Evolutionary conservation across 352 stramenopile genomes (phyloP).

Genomic region (Bremia lactucae): DNA sequence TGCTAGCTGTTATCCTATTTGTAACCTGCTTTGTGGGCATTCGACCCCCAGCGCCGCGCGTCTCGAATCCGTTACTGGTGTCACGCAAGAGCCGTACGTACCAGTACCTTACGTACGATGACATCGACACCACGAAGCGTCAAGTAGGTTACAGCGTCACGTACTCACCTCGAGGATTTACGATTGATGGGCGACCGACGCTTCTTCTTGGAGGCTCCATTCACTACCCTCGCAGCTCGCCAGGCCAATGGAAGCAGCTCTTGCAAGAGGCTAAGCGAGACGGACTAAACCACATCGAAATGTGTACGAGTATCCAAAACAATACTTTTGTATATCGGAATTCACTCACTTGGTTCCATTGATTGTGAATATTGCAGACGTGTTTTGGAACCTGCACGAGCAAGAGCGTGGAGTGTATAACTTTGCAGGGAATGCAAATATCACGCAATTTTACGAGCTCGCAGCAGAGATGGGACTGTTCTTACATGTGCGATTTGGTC

Average conservation of each 20-base stretch:
- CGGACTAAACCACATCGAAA: slow-evolving; percentile 60
- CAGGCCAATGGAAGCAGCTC: slow-evolving; percentile 41
- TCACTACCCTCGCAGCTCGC: slow-evolving; percentile 45
- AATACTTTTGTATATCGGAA: no score
- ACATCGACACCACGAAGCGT: slow-evolving; percentile 30
- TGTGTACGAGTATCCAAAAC: slow-evolving; percentile 33
- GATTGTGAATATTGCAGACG: slow-evolving; percentile 23
- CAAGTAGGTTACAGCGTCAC: slow-evolving; percentile 37
- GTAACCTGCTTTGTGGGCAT: slow-evolving; percentile 42
- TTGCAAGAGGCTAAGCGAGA: slow-evolving; percentile 56
- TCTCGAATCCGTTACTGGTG: slow-evolving; percentile 27
- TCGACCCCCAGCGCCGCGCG: slow-evolving; percentile 28
- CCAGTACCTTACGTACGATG: slow-evolving; percentile 48
- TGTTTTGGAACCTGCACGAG: slow-evolving; percentile 69
- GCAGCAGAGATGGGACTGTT: slow-evolving; percentile 47
- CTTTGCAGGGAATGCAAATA: slow-evolving; percentile 34
- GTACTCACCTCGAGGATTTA: slow-evolving; percentile 42
- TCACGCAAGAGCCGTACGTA: not conserved
- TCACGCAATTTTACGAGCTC: slow-evolving; percentile 54
- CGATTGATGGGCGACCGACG: slow-evolving; percentile 41
- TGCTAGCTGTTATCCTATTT: slow-evolving; percentile 34
- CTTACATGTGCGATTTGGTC: slow-evolving; percentile 55
- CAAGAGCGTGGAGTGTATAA: slow-evolving; percentile 41
- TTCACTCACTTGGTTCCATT: not conserved
- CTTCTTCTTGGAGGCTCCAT: slow-evolving; percentile 62